Base-by-base conservation (phyloP, 768 basidiomycete species). In the Tulasnella sp. region DNA sequence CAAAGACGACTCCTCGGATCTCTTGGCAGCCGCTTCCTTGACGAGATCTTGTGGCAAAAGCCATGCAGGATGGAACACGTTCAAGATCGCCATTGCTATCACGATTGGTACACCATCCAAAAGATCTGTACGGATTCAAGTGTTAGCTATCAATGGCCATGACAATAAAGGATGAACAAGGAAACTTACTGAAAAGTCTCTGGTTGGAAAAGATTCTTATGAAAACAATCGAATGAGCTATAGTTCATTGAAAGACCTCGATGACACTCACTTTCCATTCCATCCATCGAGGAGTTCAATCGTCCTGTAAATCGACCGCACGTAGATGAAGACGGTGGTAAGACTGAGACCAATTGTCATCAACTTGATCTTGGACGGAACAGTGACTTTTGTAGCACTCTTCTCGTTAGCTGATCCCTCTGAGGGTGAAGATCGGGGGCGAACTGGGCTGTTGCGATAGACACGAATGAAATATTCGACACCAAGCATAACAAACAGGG, bases 31-130 rank as follows among this genome's bases (percentile, higher is more conserved):
- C n/a, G n/a, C n/a, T n/a, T n/a, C n/a, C n/a, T n/a, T n/a, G n/a
- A n/a, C n/a, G n/a, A n/a, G n/a, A n/a, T n/a, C n/a, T n/a, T n/a
- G n/a, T n/a, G 47, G 47, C 20, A 73, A 60, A 24, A 73, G 63
- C 22, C 59, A 46, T 3, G 69, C 71, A 3, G 74, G 75, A 56
- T 74, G 72, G 43, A 69, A 63, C 53, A 74, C 39, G 58, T 73
- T 74, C 29, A 73, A 58, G 0, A 66, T 62, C 53, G 63, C 70
- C 47, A 75, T 70, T 2, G 74, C 72, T 4, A 75, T 59, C 4
- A 64, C 57, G 41, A 76, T 66, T 67, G 72, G 71, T 3, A 63
- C 66, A 20, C 71, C 75, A 58, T 77, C 76, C 28, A 77, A 64
- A 5, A 72, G 63, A 58, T 75, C 74, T 75, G 51, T 6, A 25